Percentiles rank a stretch among this genome's conserved stretches.
Conservation (phyloP, 106 monocot species). For the Dendrobium chrysotoxum region DNA sequence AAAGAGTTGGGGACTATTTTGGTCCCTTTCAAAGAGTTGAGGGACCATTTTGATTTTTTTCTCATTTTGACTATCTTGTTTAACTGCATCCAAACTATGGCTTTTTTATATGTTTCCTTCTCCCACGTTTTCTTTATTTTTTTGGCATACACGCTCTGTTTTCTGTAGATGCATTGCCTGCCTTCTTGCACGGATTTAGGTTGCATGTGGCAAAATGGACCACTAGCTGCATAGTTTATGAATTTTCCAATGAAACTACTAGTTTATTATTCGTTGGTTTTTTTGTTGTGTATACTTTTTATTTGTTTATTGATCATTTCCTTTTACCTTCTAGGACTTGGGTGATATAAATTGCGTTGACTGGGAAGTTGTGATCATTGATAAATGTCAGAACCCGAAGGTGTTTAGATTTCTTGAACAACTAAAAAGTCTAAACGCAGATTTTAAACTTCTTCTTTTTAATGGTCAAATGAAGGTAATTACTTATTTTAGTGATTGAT, state of each 20-base stretch:
- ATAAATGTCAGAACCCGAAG: constrained; percentile 58
- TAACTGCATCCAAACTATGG: no score
- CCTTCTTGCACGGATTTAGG: neutral
- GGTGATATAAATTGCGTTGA: constrained; percentile 32
- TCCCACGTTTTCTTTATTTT: neutral
- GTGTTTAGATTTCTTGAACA: constrained; percentile 56
- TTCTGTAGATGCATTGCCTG: neutral
- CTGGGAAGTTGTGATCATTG: constrained; percentile 75
- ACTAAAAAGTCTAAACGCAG: constrained; percentile 41
- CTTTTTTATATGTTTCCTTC: neutral
- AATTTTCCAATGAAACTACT: neutral
- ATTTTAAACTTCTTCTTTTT: constrained; percentile 55
- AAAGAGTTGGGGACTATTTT: no score
- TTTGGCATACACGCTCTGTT: neutral
- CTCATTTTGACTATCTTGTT: no score
- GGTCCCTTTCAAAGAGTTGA: no score
- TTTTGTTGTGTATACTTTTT: neutral
- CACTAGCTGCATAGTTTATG: neutral
- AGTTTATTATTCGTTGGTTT: neutral
- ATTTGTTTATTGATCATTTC: neutral
- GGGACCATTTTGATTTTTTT: no score
- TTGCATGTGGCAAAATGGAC: neutral
- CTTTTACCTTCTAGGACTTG: constrained; percentile 46
- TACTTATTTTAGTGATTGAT: neutral
- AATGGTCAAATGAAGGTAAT: constrained; percentile 64